Conservation (phyloP, 805 yeast genomes). For the Suhomyces pyralidae region DNA sequence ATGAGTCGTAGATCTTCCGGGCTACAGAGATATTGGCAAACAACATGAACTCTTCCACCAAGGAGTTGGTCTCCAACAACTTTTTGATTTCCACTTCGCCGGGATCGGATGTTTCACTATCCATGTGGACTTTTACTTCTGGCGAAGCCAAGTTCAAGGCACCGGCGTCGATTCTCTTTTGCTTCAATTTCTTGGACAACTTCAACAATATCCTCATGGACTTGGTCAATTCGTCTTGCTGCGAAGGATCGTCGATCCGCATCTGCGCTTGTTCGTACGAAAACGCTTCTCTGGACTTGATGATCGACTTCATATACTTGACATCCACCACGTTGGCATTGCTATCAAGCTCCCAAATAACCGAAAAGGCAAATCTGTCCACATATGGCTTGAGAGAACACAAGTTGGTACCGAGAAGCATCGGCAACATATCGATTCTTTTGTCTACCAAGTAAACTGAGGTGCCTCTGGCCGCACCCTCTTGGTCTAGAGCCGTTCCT, state of each 20-base stretch:
- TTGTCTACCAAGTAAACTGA: slow-evolving; percentile 96
- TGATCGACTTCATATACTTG: slow-evolving; percentile 80
- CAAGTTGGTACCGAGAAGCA: slow-evolving; percentile 89
- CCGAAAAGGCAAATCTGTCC: slow-evolving; percentile 93
- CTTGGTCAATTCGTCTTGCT: slow-evolving; percentile 79
- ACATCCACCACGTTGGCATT: slow-evolving; percentile 81
- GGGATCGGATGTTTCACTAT: slow-evolving; percentile 95
- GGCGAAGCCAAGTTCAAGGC: slow-evolving; percentile 97
- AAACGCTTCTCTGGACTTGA: slow-evolving; percentile 89
- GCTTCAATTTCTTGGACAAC: slow-evolving; percentile 81
- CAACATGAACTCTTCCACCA: slow-evolving; percentile 98
- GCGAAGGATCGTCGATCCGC: slow-evolving; percentile 75
- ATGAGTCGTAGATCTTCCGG: slow-evolving; percentile 82
- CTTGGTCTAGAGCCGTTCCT: slow-evolving; percentile 85
- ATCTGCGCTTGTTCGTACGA: slow-evolving; percentile 91
- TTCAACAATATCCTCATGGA: slow-evolving; percentile 82
- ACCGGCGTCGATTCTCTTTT: slow-evolving; percentile 87
- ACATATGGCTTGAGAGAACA: slow-evolving; percentile 95
- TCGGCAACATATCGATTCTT: slow-evolving; percentile 97
- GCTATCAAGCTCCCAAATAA: slow-evolving; percentile 89
- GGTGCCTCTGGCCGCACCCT: slow-evolving; percentile 96
- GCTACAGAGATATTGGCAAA: slow-evolving; percentile 97
- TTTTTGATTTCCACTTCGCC: slow-evolving; percentile 91
- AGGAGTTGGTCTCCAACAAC: slow-evolving; percentile 84
- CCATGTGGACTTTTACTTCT: slow-evolving; percentile 96